A percentile compares a stretch with the other conserved stretches of the same genome.
phyloP scores from a whole-genome alignment of 2,329 filamentous ascomycete genomes.

The Lasiodiplodia sp. region DNA sequence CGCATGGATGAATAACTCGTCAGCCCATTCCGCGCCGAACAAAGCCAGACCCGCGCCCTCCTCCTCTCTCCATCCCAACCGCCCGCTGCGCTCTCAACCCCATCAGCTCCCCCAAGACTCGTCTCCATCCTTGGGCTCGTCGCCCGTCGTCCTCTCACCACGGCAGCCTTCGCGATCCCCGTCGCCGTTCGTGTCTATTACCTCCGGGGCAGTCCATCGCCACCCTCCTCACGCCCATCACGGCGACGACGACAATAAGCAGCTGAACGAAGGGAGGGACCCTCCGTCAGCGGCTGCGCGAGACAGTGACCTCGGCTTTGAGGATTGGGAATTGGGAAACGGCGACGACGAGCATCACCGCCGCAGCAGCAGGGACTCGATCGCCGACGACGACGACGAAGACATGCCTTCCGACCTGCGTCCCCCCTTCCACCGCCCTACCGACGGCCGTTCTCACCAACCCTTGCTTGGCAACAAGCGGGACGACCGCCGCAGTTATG shows the following conservation, averaged over 20 bases:
- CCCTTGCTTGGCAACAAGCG: slow-evolving; percentile 60
- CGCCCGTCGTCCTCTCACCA: slow-evolving; percentile 38
- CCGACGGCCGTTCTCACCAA: slow-evolving; percentile 54
- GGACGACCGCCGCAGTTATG: slow-evolving; percentile 47
- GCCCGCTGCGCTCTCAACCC: slow-evolving; percentile 8
- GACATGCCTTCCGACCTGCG: slow-evolving; percentile 60
- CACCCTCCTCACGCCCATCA: background rate
- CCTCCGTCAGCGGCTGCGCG: slow-evolving; percentile 27
- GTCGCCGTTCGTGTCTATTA: slow-evolving; percentile 37
- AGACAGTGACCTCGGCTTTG: slow-evolving; percentile 49
- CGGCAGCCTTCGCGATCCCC: slow-evolving; percentile 37
- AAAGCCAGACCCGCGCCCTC: slow-evolving; percentile 9
- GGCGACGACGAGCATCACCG: background rate
- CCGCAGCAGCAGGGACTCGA: slow-evolving; percentile 38
- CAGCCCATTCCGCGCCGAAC: slow-evolving; percentile 14
- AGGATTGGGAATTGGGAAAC: slow-evolving; percentile 48
- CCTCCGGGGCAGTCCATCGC: slow-evolving; percentile 31
- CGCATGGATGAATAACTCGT: slow-evolving; percentile 30
- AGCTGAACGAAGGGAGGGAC: slow-evolving; percentile 13
- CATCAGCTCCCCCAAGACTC: slow-evolving; percentile 26
- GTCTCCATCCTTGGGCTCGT: slow-evolving; percentile 30
- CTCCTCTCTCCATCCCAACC: slow-evolving; percentile 14
- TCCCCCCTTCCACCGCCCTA: slow-evolving; percentile 46
- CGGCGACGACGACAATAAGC: slow-evolving; percentile 32
- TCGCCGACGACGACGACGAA: slow-evolving; percentile 44